Conservation (phyloP, 1,139 yeast genomes). For the Meyerozyma sp. region DNA sequence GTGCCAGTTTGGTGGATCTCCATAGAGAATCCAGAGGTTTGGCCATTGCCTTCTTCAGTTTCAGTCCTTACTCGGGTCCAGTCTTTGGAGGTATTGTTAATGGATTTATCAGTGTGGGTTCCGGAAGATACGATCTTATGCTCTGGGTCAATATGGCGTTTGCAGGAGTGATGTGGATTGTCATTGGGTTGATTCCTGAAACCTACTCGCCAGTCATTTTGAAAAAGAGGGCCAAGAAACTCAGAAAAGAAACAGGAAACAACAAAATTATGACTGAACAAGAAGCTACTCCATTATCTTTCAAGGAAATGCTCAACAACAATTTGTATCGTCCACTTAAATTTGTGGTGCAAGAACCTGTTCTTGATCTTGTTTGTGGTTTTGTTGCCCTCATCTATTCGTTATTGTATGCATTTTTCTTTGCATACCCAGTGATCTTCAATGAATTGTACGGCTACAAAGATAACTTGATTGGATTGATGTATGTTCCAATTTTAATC, state of each 20-base stretch:
- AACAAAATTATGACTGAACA: slow-evolving; percentile 85
- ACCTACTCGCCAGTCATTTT: slow-evolving; percentile 87
- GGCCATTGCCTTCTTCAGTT: slow-evolving; percentile 87
- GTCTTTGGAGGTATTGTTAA: slow-evolving; percentile 86
- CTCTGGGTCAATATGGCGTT: slow-evolving; percentile 92
- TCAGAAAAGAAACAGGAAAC: slow-evolving; percentile 80
- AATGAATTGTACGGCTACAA: slow-evolving; percentile 58
- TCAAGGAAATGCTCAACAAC: slow-evolving; percentile 59
- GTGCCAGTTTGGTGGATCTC: slow-evolving; percentile 87
- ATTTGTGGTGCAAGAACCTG: slow-evolving; percentile 76
- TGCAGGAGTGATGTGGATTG: slow-evolving; percentile 77
- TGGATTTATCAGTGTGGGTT: slow-evolving; percentile 73
- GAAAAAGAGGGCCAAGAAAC: slow-evolving; percentile 60
- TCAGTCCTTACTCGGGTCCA: slow-evolving; percentile 92
- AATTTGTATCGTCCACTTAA: slow-evolving; percentile 72
- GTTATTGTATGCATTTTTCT: slow-evolving; percentile 83
- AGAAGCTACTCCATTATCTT: slow-evolving; percentile 69
- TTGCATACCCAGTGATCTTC: slow-evolving; percentile 79
- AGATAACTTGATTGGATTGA: slow-evolving; percentile 70
- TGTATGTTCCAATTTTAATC: slow-evolving; percentile 81
- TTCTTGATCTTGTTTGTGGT: slow-evolving; percentile 72
- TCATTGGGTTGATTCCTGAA: slow-evolving; percentile 66
- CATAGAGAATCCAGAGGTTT: slow-evolving; percentile 76
- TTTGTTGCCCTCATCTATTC: slow-evolving; percentile 87
- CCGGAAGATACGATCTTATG: slow-evolving; percentile 63